phyloP scores from a whole-genome alignment of 2,329 filamentous ascomycete species.

The Fusarium sterilihyphosum region DNA sequence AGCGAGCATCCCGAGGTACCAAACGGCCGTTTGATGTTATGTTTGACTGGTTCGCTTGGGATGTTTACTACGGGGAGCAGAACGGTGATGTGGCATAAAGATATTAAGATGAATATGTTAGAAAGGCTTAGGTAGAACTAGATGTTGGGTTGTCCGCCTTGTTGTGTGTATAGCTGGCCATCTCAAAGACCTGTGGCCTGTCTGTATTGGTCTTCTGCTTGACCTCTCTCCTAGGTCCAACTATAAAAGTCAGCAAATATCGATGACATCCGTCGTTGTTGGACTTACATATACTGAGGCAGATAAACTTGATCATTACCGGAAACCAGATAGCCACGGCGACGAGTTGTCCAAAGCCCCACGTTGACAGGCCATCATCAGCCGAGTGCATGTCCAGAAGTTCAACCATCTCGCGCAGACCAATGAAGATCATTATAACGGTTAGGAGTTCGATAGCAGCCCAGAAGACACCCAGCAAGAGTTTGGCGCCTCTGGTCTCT shows the following conservation, averaged over 20 bases:
- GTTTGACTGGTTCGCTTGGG: constrained; percentile 8
- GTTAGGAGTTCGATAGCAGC: background rate
- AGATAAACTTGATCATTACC: background rate
- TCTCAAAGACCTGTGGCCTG: background rate
- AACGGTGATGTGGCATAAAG: fast-evolving
- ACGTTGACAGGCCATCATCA: background rate
- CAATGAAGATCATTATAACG: background rate
- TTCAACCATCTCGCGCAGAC: background rate
- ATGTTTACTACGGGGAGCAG: background rate
- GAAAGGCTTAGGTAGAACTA: background rate
- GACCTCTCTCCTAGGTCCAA: background rate
- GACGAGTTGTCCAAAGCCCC: constrained; percentile 6
- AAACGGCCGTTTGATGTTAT: constrained; percentile 2
- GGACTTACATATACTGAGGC: background rate
- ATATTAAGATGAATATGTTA: too few relatives aligned
- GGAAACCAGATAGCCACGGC: constrained; percentile 9
- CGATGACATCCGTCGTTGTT: fast-evolving
- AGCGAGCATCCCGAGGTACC: background rate
- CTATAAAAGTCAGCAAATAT: background rate
- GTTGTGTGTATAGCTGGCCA: background rate
- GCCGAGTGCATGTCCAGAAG: background rate
- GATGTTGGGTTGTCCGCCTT: background rate
- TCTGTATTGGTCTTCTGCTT: background rate
- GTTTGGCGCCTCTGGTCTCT: background rate
- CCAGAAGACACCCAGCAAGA: background rate